These are phyloP conservation scores for Pyrrhoderma lamaoense DNA, from an alignment of 1,284 basidiomycete genomes.

Conservation along the genomic window DNA sequence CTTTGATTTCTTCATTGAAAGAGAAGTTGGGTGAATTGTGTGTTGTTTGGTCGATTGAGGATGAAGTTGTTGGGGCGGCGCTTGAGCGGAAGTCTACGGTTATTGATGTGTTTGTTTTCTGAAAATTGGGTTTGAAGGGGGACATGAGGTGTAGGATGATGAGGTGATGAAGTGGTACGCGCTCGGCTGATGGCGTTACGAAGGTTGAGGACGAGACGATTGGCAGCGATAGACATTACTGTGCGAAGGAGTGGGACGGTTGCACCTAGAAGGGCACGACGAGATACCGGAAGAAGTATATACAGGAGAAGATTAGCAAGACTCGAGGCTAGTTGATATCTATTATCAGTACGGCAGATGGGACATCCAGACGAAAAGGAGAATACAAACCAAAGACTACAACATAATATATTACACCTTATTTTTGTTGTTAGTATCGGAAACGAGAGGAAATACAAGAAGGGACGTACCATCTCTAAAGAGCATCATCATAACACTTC, in stretches of 20 bases:
- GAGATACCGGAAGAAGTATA: slow-evolving; percentile 1
- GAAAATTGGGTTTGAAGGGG: no score
- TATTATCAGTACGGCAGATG: no score
- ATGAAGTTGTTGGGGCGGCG: no score
- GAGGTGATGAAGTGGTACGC: background rate
- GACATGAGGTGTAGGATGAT: no score
- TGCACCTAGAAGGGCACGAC: slow-evolving; percentile 4
- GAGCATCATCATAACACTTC: slow-evolving; percentile 5
- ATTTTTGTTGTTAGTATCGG: background rate
- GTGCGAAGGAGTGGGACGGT: slow-evolving; percentile 7
- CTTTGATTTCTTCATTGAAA: no score
- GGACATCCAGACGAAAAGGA: background rate
- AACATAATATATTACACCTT: slow-evolving; percentile 12
- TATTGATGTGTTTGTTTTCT: no score
- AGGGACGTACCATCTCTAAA: slow-evolving; percentile 8
- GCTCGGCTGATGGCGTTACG: slow-evolving; percentile 9
- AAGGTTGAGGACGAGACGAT: slow-evolving; percentile 14
- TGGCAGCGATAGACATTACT: slow-evolving; percentile 12
- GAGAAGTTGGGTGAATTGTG: no score
- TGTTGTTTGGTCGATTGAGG: no score
- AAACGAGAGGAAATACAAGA: background rate
- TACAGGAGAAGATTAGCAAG: slow-evolving; percentile 13
- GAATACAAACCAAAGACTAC: slow-evolving; percentile 5
- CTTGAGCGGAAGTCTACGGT: no score
- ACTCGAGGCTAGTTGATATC: slow-evolving; percentile 12